phyloP scores from a whole-genome alignment of 2,329 filamentous ascomycete genomes.

The Cercospora canescens region DNA sequence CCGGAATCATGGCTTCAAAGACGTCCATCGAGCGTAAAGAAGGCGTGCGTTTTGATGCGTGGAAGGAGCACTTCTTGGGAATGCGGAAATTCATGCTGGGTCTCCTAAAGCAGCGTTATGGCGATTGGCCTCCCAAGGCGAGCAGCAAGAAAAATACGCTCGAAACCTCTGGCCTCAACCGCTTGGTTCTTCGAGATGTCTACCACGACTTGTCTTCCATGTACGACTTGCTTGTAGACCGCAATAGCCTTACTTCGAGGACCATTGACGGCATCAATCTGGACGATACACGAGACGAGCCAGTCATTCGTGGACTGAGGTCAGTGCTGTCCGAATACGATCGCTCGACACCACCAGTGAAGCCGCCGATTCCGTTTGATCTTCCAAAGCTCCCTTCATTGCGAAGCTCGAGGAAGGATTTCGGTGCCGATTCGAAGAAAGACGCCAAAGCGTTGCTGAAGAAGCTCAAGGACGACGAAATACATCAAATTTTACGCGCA shows the following conservation, averaged over 20 bases:
- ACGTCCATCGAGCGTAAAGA: constrained; percentile 73
- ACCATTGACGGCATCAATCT: constrained; percentile 67
- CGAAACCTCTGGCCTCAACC: constrained; percentile 81
- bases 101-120: constrained; percentile 68
- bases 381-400: constrained; percentile 75
- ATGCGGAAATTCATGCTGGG: constrained; percentile 72
- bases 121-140: constrained; percentile 88
- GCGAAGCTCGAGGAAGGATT: constrained; percentile 64
- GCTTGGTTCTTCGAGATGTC: constrained; percentile 75
- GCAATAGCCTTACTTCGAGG: constrained; percentile 73
- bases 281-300: constrained; percentile 55
- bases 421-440: constrained; percentile 68
- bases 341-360: constrained; percentile 80
- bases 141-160: constrained; percentile 90
- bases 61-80: constrained; percentile 72
- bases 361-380: constrained; percentile 90
- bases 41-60: constrained; percentile 77
- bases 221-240: constrained; percentile 87
- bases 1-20: constrained; percentile 82
- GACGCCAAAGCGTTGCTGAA: constrained; percentile 70
- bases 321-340: constrained; percentile 86
- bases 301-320: constrained; percentile 69
- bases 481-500: constrained; percentile 72
- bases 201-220: constrained; percentile 84
- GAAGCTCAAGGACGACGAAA: constrained; percentile 76